Base-by-base conservation (phyloP, 2,329 filamentous ascomycete genomes). In the Aspergillus brasiliensis region DNA sequence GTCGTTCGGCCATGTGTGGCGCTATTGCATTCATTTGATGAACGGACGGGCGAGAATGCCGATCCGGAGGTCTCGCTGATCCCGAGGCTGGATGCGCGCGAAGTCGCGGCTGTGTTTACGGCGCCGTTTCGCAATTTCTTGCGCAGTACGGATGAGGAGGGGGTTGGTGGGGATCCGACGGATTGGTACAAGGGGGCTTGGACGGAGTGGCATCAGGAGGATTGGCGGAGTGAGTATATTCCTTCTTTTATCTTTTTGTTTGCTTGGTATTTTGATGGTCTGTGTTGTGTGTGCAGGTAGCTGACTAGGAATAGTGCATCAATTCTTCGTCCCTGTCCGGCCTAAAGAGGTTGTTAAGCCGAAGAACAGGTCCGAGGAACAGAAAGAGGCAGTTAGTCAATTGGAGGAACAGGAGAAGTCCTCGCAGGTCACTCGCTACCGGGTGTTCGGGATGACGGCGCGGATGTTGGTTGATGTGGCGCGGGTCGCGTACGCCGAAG, bases 371-470 rank as follows among this genome's bases (percentile, higher is more conserved):
- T 73, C 73, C 57, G 77, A 76, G 59, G 77, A 72, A 42, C 76
- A 86, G 72, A 78, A 79, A 56, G 59, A 61, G 25, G 72, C 73
- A 8, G 71, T 74, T 34, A 70, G 68, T 31, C 59, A 72, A 27
- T 67, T 83, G 15, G 79, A 85, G 59, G 80, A 83, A 63, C 80
- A 79, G 62, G 78, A 83, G 61, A 74, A 77, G 10, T 71, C 76
- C 3, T 80, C 80, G 2, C 70, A 74, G 8, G 65, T 83, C 47
- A 78, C 78, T 44, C 82, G 90, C 38, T 97, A 95, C 77, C 88
- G 90, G 67, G 92, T 98, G 4, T 97, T 93, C 85, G 94, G 94
- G 15, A 94, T 98, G 91, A 98, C 94, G 56, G 94, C 92, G 2
- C 82, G 92, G 55, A 94, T 98, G 57, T 75, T 97, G 57, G 91